Conservation (phyloP, 805 yeast genomes). For the Pichia cabralensis region DNA sequence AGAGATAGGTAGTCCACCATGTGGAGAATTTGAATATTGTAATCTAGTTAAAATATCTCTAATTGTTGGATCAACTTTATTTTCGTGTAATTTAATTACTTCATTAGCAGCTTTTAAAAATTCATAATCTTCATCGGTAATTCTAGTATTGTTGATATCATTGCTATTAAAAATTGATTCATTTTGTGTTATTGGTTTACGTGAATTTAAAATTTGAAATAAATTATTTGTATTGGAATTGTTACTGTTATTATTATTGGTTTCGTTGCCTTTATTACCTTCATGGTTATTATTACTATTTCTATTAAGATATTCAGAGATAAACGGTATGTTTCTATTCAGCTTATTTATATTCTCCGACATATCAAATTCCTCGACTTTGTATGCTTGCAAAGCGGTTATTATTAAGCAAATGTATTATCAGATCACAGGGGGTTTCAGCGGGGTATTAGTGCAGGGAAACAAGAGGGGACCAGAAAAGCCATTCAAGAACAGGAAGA, state of each 20-base stretch:
- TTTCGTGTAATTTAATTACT: constrained; percentile 35
- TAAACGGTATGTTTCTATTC: neutral
- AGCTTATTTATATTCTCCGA: too few relatives aligned
- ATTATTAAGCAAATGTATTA: too few relatives aligned
- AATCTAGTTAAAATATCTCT: constrained; percentile 46
- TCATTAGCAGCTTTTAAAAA: constrained; percentile 53
- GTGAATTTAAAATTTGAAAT: constrained; percentile 20
- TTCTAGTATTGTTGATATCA: constrained; percentile 14
- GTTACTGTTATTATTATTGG: neutral
- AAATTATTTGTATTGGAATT: constrained; percentile 3
- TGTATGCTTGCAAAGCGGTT: too few relatives aligned
- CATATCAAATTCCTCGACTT: too few relatives aligned
- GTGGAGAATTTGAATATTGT: constrained; percentile 51
- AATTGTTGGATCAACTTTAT: constrained; percentile 53
- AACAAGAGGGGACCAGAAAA: too few relatives aligned
- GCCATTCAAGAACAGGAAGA: too few relatives aligned
- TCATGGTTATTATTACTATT: neutral
- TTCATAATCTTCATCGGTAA: constrained; percentile 40
- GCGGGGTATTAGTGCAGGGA: too few relatives aligned
- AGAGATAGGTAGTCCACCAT: constrained; percentile 38
- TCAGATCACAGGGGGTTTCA: too few relatives aligned
- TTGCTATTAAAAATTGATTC: constrained; percentile 11
- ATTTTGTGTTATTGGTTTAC: constrained; percentile 22
- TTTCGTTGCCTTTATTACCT: neutral
- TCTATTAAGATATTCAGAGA: too few relatives aligned